These are phyloP conservation scores for Colletotrichum costaricense DNA, from an alignment of 2,329 filamentous ascomycete species.

Conservation along the genomic window DNA sequence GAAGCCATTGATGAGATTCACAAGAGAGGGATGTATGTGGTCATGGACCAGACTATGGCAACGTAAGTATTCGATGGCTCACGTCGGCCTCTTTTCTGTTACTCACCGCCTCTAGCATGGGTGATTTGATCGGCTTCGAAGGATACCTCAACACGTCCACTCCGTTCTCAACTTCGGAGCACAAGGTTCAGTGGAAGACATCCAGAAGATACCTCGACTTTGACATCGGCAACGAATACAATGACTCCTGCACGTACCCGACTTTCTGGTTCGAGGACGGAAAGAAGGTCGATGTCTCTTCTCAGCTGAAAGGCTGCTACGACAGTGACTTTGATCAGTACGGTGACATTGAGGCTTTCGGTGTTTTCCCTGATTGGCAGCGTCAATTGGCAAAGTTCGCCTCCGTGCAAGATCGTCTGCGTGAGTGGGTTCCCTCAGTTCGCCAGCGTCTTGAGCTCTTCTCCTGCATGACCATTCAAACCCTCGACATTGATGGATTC, in stretches of 20 bases:
- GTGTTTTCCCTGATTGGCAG: conserved; percentile 71
- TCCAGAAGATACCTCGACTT: conserved; percentile 69
- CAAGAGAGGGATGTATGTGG: conserved; percentile 70
- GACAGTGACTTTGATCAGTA: conserved; percentile 74
- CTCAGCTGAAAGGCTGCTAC: conserved; percentile 65
- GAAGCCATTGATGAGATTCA: conserved; percentile 70
- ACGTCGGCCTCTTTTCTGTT: background rate
- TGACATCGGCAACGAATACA: conserved; percentile 62
- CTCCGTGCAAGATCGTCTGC: conserved; percentile 73
- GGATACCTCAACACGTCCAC: conserved; percentile 69
- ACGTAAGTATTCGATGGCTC: conserved; percentile 20
- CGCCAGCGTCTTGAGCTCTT: conserved; percentile 68
- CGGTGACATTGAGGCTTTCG: conserved; percentile 72
- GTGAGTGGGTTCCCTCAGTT: conserved; percentile 71
- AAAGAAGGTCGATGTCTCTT: conserved; percentile 58
- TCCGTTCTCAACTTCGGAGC: conserved; percentile 65
- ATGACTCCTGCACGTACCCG: conserved; percentile 67
- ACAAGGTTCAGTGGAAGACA: conserved; percentile 68
- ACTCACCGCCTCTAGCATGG: conserved; percentile 60
- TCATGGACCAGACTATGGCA: conserved; percentile 73
- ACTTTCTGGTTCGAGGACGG: conserved; percentile 71
- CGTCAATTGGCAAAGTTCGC: conserved; percentile 75
- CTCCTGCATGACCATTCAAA: conserved; percentile 71
- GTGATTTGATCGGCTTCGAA: conserved; percentile 72
- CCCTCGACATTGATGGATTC: conserved; percentile 75